Conservation (phyloP, 345 rosid species). For the Sisymbrium altissimum region DNA sequence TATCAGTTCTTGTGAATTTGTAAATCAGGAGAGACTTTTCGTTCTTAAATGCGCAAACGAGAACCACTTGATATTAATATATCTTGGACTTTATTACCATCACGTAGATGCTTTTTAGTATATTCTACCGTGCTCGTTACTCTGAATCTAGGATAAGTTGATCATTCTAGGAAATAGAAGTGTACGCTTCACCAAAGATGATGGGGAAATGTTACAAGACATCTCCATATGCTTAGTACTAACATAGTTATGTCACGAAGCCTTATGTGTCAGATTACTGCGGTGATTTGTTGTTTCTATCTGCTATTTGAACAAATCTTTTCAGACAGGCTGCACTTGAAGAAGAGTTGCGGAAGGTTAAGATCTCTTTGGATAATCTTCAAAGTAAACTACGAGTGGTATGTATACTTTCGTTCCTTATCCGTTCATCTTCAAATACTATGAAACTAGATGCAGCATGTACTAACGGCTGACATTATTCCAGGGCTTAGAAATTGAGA, state of each 20-base stretch:
- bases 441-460: not conserved
- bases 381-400: conserved; percentile 78
- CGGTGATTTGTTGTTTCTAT: conserved; percentile 12
- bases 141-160: not conserved
- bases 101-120: not conserved
- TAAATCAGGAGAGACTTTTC: too few relatives aligned
- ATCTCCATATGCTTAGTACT: not conserved
- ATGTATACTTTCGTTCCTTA: conserved; percentile 29
- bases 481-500: conserved; percentile 95
- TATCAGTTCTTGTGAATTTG: too few relatives aligned
- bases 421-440: not conserved
- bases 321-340: conserved; percentile 98
- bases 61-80: too few relatives aligned
- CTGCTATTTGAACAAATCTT: conserved; percentile 53
- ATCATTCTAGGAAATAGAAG: not conserved
- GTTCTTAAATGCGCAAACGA: too few relatives aligned
- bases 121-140: not conserved
- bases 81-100: not conserved
- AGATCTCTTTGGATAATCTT: conserved; percentile 61
- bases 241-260: conserved; percentile 12
- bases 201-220: not conserved
- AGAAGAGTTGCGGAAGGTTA: conserved; percentile 64
- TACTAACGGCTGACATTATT: conserved; percentile 19
- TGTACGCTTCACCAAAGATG: not conserved
- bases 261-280: not conserved